A percentile compares a stretch with the other conserved stretches of the same genome.
Conservation (phyloP, 1,284 basidiomycete species). For the Ceratobasidium sp. region DNA sequence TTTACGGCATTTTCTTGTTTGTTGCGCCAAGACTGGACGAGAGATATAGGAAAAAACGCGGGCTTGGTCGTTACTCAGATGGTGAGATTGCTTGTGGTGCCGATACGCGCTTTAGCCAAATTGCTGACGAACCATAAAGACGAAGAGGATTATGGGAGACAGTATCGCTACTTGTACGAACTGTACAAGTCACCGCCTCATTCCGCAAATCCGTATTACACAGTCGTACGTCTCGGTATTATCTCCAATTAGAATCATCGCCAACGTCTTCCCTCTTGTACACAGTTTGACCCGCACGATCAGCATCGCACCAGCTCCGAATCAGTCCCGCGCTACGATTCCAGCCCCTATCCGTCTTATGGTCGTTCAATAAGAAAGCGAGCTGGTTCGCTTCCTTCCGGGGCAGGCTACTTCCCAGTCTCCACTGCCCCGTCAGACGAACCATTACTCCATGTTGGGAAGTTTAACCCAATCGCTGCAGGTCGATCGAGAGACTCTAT, state of each 20-base stretch:
- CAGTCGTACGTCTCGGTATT: background rate
- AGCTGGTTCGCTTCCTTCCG: too few relatives aligned
- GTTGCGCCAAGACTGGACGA: conserved; percentile 24
- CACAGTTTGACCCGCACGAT: conserved; percentile 23
- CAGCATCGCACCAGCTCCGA: conserved; percentile 5
- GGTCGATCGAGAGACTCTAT: too few relatives aligned
- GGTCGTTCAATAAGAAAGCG: background rate
- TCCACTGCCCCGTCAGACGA: too few relatives aligned
- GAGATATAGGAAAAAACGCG: conserved; percentile 13
- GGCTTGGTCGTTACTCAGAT: background rate
- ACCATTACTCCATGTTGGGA: too few relatives aligned
- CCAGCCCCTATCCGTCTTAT: background rate
- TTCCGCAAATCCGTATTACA: conserved; percentile 15
- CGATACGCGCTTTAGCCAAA: background rate
- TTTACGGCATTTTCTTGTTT: conserved; percentile 18
- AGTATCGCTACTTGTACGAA: background rate
- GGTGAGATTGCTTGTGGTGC: background rate
- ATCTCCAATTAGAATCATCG: background rate
- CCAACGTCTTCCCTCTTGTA: background rate
- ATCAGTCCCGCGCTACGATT: conserved; percentile 24
- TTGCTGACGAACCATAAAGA: background rate
- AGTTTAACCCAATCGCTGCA: too few relatives aligned
- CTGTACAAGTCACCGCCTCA: conserved; percentile 7
- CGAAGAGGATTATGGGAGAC: background rate
- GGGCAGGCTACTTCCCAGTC: too few relatives aligned